A percentile compares a stretch with the other conserved stretches of the same genome.
These are phyloP conservation scores for Solanum dulcamara DNA, from an alignment of 257 asterid species.

Conservation along the genomic window DNA sequence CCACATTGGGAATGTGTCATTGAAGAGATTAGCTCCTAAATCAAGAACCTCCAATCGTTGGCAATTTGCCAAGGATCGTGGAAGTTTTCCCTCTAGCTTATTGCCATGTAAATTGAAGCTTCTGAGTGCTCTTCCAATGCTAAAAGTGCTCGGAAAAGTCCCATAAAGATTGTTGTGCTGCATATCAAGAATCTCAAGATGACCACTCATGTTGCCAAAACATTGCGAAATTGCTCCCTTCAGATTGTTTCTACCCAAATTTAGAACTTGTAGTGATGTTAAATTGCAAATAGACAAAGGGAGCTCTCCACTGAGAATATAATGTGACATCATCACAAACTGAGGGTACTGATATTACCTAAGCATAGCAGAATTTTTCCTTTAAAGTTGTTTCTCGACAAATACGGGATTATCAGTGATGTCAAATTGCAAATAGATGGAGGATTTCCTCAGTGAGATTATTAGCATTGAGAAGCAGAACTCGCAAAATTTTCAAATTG, in stretches of 20 bases:
- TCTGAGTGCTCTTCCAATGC: not conserved
- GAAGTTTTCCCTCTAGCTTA: not conserved
- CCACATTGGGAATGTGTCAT: not conserved
- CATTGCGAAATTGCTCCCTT: not conserved
- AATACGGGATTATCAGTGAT: not conserved
- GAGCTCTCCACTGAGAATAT: not conserved
- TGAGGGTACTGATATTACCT: not conserved
- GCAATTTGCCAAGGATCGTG: not conserved
- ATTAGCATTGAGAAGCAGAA: not conserved
- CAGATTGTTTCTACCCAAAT: not conserved
- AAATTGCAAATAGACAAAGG: conserved; percentile 1
- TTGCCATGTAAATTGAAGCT: not conserved
- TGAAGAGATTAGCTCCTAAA: not conserved
- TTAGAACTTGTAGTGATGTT: not conserved
- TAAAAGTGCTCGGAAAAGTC: not conserved
- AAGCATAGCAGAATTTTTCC: not conserved
- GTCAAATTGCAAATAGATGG: not conserved
- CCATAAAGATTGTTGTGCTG: not conserved
- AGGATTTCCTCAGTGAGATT: not conserved
- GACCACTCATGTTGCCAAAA: not conserved
- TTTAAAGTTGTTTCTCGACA: not conserved
- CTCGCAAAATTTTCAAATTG: not conserved
- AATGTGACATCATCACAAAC: not conserved
- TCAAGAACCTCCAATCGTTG: not conserved
- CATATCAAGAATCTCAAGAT: not conserved